Evolutionary conservation across 1,284 basidiomycete genomes (phyloP).

Genomic region (Ganoderma leucocontextum): DNA sequence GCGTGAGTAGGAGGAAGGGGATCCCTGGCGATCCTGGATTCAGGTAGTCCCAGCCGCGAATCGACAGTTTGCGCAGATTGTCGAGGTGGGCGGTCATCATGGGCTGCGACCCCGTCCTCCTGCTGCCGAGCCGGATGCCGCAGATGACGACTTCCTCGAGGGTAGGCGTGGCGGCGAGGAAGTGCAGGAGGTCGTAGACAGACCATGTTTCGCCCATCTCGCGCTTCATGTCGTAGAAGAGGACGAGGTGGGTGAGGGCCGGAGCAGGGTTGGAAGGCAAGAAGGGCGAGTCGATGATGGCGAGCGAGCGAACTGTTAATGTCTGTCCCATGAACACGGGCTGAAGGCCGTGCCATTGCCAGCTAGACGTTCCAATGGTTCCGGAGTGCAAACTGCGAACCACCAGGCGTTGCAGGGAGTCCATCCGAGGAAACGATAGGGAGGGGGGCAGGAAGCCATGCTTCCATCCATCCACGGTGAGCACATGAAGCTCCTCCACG

Average conservation of each 20-base stretch:
- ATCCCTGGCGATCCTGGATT: not conserved
- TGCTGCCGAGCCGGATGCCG: not conserved
- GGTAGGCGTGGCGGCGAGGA: not conserved
- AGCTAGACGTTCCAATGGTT: not conserved
- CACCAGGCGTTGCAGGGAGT: not conserved
- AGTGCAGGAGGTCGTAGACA: not conserved
- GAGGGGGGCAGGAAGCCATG: not conserved
- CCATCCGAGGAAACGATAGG: not conserved
- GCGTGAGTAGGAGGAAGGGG: not conserved
- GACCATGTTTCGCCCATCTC: slow-evolving; percentile 2
- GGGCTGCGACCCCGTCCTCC: not conserved
- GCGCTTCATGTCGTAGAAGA: slow-evolving; percentile 5
- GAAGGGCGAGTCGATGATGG: slow-evolving; percentile 6
- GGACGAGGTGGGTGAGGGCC: slow-evolving; percentile 5
- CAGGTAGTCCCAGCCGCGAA: not conserved
- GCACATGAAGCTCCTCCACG: slow-evolving; percentile 6
- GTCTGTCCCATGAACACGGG: not conserved
- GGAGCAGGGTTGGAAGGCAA: not conserved
- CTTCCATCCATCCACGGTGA: slow-evolving; percentile 6
- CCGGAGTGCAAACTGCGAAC: slow-evolving; percentile 3
- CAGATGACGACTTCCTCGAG: slow-evolving; percentile 5
- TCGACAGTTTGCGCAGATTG: not conserved
- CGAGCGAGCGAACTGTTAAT: not conserved
- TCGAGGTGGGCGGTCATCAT: not conserved
- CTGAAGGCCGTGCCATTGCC: slow-evolving; percentile 8